Conservation (phyloP, 2,329 filamentous ascomycete genomes). For the Nigrospora sphaerica region DNA sequence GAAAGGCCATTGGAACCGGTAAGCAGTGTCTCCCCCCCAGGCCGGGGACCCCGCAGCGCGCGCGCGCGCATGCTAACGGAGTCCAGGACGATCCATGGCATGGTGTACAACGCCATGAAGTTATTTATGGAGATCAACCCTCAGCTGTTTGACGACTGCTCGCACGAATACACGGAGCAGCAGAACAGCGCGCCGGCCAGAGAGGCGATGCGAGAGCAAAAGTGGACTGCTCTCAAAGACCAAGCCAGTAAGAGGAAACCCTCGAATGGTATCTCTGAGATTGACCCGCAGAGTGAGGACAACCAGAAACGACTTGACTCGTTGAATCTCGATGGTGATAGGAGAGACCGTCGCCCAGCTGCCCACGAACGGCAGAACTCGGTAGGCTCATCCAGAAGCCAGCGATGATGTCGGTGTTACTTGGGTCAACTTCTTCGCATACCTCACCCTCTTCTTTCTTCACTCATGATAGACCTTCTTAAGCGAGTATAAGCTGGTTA, state of each 20-base stretch:
- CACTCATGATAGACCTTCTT: constrained; percentile 17
- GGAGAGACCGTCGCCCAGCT: constrained; percentile 42
- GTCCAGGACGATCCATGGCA: constrained; percentile 88
- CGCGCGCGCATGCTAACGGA: constrained; percentile 12
- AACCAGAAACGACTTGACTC: constrained; percentile 84
- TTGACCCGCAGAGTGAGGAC: constrained; percentile 73
- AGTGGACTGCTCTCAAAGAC: constrained; percentile 82
- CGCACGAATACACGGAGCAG: constrained; percentile 93
- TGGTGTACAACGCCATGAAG: constrained; percentile 99
- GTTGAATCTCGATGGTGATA: constrained; percentile 76
- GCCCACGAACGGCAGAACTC: constrained; percentile 56
- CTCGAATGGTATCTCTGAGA: constrained; percentile 44
- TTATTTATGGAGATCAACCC: constrained; percentile 99
- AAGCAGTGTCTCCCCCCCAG: constrained; percentile 23
- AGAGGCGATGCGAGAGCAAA: constrained; percentile 72
- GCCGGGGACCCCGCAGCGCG: too few relatives aligned
- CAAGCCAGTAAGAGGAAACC: constrained; percentile 65
- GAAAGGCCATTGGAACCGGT: constrained; percentile 99
- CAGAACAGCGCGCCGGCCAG: constrained; percentile 87
- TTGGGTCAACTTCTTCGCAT: constrained; percentile 8
- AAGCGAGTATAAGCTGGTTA: constrained; percentile 16
- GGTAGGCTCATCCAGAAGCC: constrained; percentile 44
- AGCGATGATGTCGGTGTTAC: constrained; percentile 30
- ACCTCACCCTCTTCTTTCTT: constrained; percentile 11
- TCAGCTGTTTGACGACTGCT: constrained; percentile 96